phyloP scores from a whole-genome alignment of 1,284 basidiomycete species.

The Pisolithus thermaeus region DNA sequence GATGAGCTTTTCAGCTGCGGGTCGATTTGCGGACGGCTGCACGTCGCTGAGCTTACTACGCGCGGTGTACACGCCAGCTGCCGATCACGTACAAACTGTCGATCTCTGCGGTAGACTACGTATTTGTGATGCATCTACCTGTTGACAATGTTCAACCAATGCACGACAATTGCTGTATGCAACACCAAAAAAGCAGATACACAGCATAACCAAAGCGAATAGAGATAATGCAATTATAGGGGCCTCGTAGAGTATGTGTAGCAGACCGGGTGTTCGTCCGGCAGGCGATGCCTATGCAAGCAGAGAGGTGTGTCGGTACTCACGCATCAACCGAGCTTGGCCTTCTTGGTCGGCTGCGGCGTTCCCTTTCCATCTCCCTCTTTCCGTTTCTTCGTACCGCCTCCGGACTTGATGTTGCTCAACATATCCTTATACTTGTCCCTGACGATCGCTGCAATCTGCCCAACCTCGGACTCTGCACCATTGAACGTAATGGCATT shows the following conservation, averaged over 20 bases:
- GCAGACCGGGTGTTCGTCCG: conserved; percentile 1
- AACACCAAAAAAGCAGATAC: conserved; percentile 18
- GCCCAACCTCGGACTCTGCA: conserved; percentile 68
- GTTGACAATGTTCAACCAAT: no score
- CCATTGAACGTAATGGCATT: conserved; percentile 89
- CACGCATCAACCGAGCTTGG: conserved; percentile 40
- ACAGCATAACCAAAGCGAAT: conserved; percentile 24
- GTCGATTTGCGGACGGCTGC: no score
- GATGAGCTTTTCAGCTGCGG: background rate
- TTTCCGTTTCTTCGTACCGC: conserved; percentile 55
- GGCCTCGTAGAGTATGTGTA: conserved; percentile 18
- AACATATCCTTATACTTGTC: conserved; percentile 51
- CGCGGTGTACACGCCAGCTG: background rate
- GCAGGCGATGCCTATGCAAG: no score
- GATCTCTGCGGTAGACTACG: no score
- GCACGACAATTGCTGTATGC: background rate
- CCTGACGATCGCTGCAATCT: conserved; percentile 45
- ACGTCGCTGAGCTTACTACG: no score
- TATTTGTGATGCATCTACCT: no score
- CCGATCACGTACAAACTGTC: no score
- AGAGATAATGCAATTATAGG: conserved; percentile 26
- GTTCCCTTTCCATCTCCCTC: conserved; percentile 51
- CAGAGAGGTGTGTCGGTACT: no score
- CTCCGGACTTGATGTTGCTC: conserved; percentile 40
- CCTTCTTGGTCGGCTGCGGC: conserved; percentile 66